These are phyloP conservation scores for Acarospora socialis DNA, from an alignment of 2,329 filamentous ascomycete genomes.

Conservation along the genomic window DNA sequence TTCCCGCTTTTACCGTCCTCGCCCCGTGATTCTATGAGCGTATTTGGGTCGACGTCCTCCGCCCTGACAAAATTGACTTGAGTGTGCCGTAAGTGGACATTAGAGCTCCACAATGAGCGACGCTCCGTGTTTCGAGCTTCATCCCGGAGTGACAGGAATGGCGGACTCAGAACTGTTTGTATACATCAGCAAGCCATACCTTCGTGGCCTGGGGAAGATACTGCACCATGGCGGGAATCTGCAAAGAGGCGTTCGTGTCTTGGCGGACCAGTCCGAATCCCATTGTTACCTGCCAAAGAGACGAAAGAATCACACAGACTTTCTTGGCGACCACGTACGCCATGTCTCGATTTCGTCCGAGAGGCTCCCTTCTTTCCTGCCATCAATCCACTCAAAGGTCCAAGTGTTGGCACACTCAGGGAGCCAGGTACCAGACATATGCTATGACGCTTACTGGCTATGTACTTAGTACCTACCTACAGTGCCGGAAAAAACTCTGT, in stretches of 20 bases:
- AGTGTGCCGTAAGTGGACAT: constrained; percentile 39
- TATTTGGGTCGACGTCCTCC: constrained; percentile 30
- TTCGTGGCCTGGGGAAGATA: no score
- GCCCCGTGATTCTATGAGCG: constrained; percentile 14
- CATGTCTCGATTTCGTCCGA: background rate
- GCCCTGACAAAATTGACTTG: constrained; percentile 48
- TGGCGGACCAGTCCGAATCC: background rate
- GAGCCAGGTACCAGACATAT: no score
- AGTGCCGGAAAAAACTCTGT: no score
- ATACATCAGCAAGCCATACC: no score
- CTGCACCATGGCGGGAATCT: no score
- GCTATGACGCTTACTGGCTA: no score
- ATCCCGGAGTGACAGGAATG: constrained; percentile 36
- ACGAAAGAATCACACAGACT: background rate
- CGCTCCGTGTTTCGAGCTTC: constrained; percentile 44
- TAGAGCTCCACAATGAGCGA: constrained; percentile 33
- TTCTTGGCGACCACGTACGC: background rate
- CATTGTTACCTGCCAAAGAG: background rate
- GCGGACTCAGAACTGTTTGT: constrained; percentile 13
- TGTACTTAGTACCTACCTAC: no score
- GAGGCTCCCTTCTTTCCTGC: background rate
- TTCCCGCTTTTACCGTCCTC: constrained; percentile 8
- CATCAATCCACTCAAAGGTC: no score
- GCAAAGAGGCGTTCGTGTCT: no score
- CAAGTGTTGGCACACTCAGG: no score